Evolutionary conservation across 2,329 filamentous ascomycete species (phyloP), one percentile per base, ranked within the genome.

Genomic region (Albophoma yamanashiensis): DNA sequence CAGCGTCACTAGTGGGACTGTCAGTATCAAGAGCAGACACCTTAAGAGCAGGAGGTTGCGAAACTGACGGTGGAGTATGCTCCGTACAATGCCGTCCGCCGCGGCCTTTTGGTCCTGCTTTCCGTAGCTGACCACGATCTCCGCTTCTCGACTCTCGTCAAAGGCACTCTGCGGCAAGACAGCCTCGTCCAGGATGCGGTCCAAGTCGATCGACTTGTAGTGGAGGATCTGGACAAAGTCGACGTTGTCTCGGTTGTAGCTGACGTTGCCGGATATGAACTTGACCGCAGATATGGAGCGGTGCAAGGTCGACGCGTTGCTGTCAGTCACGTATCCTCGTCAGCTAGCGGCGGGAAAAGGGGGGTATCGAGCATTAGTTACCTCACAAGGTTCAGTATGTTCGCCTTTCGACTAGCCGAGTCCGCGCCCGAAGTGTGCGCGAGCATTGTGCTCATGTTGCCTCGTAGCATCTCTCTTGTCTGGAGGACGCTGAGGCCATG

Each of bases 201-300:
- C 39, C 22, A 58, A 47, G n/a, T 55, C 57, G 25, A 58, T 58
- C 4, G 47, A 53, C 45, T 58, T 58, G 45, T 58, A 58, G 47
- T 58, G 57, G 36, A 58, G 57, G 15, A 53, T 43, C 36, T 58
- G 57, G 38, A 58, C 38, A 36, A 58, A 58, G 36, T 58, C 45
- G 36, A 58, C 45, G 36, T 53, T 55, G 15, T 58, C 47, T 25
- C 57, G 57, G 9, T 36, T n/a, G 20, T 58, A 58, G 34, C 20
- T 27, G 45, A 55, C 57, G 45, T 31, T 55, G 45, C 57, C 57
- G 14, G 57, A 58, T 15, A 27, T 34, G 14, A 58, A 58, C 57
- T 42, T 55, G 45, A 53, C 47, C 34, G 47, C 4, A 0, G 56
- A 36, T 20, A 58, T 38, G 40, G 56, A 39, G 34, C 31, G 25